These are phyloP conservation scores for Hansenula sp. DNA, from an alignment of 1,139 yeast species.

Conservation along the genomic window DNA sequence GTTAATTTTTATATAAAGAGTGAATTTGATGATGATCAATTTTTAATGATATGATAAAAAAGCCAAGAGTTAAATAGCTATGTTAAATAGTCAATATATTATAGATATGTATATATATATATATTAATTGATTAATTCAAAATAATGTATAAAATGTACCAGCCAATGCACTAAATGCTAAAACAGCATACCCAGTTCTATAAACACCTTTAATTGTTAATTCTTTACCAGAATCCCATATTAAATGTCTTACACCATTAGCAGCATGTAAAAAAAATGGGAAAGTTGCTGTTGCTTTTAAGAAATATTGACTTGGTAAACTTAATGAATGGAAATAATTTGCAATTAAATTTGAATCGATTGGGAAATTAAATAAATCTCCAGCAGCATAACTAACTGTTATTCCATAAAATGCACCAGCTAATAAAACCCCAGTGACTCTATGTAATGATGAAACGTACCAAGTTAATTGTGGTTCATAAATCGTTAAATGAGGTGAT, in stretches of 20 bases:
- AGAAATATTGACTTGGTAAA: conserved; percentile 50
- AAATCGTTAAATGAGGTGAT: conserved; percentile 88
- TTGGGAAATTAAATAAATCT: conserved; percentile 51
- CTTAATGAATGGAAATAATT: conserved; percentile 54
- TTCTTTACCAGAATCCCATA: conserved; percentile 87
- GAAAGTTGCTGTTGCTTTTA: conserved; percentile 69
- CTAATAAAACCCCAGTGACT: conserved; percentile 82
- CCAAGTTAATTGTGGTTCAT: conserved; percentile 87
- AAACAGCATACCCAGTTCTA: conserved; percentile 84
- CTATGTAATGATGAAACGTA: conserved; percentile 79
- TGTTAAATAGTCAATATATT: no score
- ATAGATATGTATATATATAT: no score
- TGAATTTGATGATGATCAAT: conserved; percentile 10
- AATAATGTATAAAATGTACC: conserved; percentile 54
- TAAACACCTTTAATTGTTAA: conserved; percentile 82
- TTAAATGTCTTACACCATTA: conserved; percentile 88
- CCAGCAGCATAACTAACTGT: conserved; percentile 74
- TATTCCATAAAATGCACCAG: conserved; percentile 72
- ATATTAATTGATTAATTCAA: conserved; percentile 2
- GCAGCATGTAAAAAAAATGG: conserved; percentile 84
- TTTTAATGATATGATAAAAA: conserved; percentile 8
- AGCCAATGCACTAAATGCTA: conserved; percentile 64
- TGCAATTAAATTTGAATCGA: conserved; percentile 63
- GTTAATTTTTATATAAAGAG: conserved; percentile 9
- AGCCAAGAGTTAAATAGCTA: no score